Conservation (phyloP, 169 alveolate species). For the Plasmodium inui region DNA sequence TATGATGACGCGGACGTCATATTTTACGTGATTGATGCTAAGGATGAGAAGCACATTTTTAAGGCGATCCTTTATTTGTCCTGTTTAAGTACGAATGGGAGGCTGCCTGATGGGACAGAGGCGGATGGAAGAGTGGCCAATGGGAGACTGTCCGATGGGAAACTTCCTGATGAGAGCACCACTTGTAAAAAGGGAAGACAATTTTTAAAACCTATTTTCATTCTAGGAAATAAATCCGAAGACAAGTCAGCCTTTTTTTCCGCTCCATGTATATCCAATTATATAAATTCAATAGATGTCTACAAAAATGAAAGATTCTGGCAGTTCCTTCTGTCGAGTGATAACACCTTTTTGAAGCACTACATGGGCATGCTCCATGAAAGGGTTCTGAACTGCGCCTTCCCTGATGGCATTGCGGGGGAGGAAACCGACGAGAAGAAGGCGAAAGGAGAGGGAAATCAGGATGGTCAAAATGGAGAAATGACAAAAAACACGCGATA, state of each 20-base stretch:
- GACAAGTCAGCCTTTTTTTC: slow-evolving; percentile 53
- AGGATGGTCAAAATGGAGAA: not conserved
- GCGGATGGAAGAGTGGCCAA: too few species aligned
- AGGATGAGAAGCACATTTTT: slow-evolving; percentile 54
- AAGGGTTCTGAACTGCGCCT: not conserved
- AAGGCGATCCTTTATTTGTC: slow-evolving; percentile 49
- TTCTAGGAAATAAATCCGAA: slow-evolving; percentile 62
- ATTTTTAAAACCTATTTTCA: slow-evolving; percentile 55
- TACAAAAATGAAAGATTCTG: slow-evolving; percentile 53
- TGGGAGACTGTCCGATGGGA: too few species aligned
- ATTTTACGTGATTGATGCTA: slow-evolving; percentile 73
- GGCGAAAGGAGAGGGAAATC: not conserved
- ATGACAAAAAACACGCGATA: not conserved
- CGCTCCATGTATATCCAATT: slow-evolving; percentile 68
- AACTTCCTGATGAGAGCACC: not conserved
- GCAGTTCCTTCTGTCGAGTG: slow-evolving; percentile 42
- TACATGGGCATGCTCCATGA: slow-evolving; percentile 21
- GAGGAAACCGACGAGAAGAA: not conserved
- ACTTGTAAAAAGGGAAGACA: not conserved
- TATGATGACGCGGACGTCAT: slow-evolving; percentile 66
- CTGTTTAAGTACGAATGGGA: slow-evolving; percentile 2
- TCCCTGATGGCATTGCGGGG: not conserved
- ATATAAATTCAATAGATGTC: slow-evolving; percentile 41
- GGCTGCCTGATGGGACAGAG: not conserved
- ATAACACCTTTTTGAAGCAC: slow-evolving; percentile 20